Evolutionary conservation across 2,329 filamentous ascomycete genomes (phyloP), one percentile per base, ranked within the genome.

Genomic region (Eutypa lata): DNA sequence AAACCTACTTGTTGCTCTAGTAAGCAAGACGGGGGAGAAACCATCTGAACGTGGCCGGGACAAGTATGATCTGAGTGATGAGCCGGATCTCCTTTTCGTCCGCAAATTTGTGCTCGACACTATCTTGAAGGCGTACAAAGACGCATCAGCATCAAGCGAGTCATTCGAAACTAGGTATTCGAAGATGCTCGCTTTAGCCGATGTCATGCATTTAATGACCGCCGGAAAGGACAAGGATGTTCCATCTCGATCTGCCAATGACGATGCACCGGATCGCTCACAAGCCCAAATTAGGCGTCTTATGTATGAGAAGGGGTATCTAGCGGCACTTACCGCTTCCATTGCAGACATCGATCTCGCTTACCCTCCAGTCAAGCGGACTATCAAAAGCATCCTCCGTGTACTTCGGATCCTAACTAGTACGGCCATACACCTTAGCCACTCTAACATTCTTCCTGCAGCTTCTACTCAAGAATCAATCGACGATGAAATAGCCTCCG

Each of bases 231-330:
- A 91, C 14, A 88, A 82, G 62, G 79, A 83, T 16, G 64, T 78
- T 60, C 67, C 68, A 47, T 57, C 69, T 49, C 65, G 69, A 55
- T 59, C 63, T 28, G 53, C 62, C 13, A 45, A 24, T 14, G 66
- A 68, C 18, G 68, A 69, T 8, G 58, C 68, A 3, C 65, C 75
- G 44, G 67, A 70, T 22, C 76, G 78, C 43, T 92, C 91, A 7
- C 88, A 92, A 57, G 86, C 88, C 62, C 91, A 96, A 65, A 82
- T 99, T 61, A 88, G 90, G 33, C 90, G 91, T 60, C 85, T 97
- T 55, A 99, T 99, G 94, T 97, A 96, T 64, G 94, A 99, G 73
- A 99, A 97, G 75, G 91, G 95, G 52, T 96, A 94, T 68, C 87
- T 97, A 56, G 83, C 89, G 22, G 89, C 93, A 47, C 75, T 99